Percentiles rank a stretch among this genome's conserved stretches.
Evolutionary conservation across 106 monocot genomes (phyloP).

Genomic region (Acorus calamus): DNA sequence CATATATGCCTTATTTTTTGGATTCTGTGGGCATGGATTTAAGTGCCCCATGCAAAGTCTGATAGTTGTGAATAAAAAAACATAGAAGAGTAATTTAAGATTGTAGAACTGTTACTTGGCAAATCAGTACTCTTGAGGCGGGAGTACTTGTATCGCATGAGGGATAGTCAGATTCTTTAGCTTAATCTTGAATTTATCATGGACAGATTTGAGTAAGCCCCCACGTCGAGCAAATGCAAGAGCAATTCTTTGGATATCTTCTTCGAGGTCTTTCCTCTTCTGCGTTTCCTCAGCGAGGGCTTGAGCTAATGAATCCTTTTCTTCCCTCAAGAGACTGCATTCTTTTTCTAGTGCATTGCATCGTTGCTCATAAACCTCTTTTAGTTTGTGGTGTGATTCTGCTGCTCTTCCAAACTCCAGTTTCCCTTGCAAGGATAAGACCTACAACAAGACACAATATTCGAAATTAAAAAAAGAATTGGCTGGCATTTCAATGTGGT

Average conservation of each 20-base stretch:
- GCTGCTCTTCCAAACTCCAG: constrained; percentile 6
- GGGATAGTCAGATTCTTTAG: neutral
- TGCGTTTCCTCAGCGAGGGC: neutral
- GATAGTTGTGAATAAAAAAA: too few relatives aligned
- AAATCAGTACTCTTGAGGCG: too few relatives aligned
- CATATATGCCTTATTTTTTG: too few relatives aligned
- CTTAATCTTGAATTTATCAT: neutral
- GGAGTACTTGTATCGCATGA: neutral
- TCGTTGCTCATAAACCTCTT: constrained; percentile 27
- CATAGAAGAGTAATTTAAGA: too few relatives aligned
- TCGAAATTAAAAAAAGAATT: too few relatives aligned
- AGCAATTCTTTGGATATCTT: neutral
- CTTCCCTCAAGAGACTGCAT: constrained; percentile 34
- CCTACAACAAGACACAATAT: neutral
- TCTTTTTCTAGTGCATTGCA: constrained; percentile 37
- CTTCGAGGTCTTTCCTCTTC: neutral
- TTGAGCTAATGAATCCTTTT: constrained; percentile 42
- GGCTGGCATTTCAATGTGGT: too few relatives aligned
- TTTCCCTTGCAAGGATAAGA: constrained; percentile 12
- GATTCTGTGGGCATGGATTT: too few relatives aligned
- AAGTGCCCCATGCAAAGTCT: too few relatives aligned
- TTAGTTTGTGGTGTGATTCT: constrained; percentile 18
- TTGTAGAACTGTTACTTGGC: too few relatives aligned
- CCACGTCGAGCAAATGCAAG: neutral
- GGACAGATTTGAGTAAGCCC: neutral